phyloP scores from a whole-genome alignment of 306 rosid species.

The Quercus robur region DNA sequence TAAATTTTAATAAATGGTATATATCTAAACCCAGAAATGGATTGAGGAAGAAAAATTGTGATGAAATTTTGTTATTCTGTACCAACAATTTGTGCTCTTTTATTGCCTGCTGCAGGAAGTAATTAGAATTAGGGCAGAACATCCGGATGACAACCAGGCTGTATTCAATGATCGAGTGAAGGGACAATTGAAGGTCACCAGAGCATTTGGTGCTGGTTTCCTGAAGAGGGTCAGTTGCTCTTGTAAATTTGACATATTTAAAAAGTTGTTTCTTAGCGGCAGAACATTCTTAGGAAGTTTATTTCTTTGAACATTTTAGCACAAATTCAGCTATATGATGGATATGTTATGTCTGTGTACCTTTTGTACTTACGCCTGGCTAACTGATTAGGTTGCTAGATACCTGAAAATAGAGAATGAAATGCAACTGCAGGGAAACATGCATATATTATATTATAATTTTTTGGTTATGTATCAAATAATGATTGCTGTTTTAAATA shows the following conservation, averaged over 20 bases:
- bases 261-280: constrained; percentile 1
- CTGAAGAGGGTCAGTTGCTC: constrained; percentile 61
- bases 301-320: not conserved
- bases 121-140: constrained; percentile 49
- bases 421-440: not conserved
- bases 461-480: not conserved
- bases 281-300: not conserved
- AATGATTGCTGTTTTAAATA: not conserved
- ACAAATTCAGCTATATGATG: not conserved
- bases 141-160: constrained; percentile 59
- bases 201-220: constrained; percentile 75
- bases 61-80: not conserved
- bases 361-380: not conserved
- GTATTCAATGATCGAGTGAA: constrained; percentile 59
- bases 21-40: not conserved
- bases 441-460: not conserved
- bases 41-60: not conserved
- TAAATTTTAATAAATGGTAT: not conserved
- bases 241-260: constrained; percentile 34
- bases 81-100: constrained; percentile 13
- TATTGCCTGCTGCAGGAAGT: constrained; percentile 46
- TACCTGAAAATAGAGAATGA: not conserved
- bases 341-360: not conserved
- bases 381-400: not conserved
- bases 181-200: constrained; percentile 65